Evolutionary conservation across 208 protist genomes (phyloP), one percentile per base, ranked within the genome.

Genomic region (Naegleria lovaniensis): DNA sequence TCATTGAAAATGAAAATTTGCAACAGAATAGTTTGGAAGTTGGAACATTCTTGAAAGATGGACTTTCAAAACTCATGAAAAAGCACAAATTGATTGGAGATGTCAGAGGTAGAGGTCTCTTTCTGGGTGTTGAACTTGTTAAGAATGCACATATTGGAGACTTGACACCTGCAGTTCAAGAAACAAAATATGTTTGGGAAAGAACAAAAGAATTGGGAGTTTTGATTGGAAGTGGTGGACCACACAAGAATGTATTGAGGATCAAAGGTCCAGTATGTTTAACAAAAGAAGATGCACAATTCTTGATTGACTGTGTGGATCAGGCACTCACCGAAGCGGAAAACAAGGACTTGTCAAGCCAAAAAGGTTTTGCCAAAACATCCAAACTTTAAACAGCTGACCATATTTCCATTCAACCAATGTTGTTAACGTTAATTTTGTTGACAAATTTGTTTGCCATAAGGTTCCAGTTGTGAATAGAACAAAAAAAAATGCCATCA

Each of bases 231-330:
- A 58, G 16, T 48, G 85, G 41, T 39, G 85, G 85, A 33, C 85
- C 85, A 13, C 5, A 11, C 15, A 88, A 88, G 59, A 95, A 94
- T 91, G 93, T 94, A 19, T 76, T 95, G 38, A 91, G 93, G 55
- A 94, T 95, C 33, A 95, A 95, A 90, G 93, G 93, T 29, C 93
- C 93, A 84, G 89, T 95, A 83, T 94, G 93, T 89, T 89, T 95
- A 25, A 92, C 83, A 15, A 36, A 67, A 43, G 90, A 40, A 41
- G 91, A 93, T 88, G 67, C 55, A 29, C 55, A 67, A 67, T 67
- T 67, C 55, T 67, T 67, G 22, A 67, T 67, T 67, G 55, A 67
- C 13, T 67, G 55, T 67, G 19, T 67, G 22, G 55, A 67, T 67
- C 55, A 67, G 3, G 55, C 55, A 15, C 22, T 67, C 11, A 67